Base-by-base conservation (phyloP, 768 basidiomycete genomes). In the Tylopilus cervinicoccineus region DNA sequence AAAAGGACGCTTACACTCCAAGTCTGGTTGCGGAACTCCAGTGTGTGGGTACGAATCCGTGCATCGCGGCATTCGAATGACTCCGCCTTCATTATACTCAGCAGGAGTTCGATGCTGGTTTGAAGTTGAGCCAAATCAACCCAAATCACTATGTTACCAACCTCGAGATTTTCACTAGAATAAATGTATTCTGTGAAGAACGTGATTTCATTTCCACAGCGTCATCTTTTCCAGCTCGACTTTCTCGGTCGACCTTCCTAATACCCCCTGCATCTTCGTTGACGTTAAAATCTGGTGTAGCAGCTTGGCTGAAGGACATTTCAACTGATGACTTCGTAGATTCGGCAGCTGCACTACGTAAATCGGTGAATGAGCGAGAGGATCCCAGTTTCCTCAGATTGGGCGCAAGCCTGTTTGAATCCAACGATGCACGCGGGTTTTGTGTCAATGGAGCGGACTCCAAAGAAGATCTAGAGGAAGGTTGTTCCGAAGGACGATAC, bases 41-140 rank as follows among this genome's bases (percentile, higher is more conserved):
- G 73, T 43, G 83, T 80, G 28, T 89, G 83, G 5, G 90, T 92
- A 51, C 80, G 79, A 63, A 93, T 88, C 27, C 78, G 79, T 10
- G 86, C 87, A 54, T 88, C 85, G 17, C 79, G 81, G 52, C 84
- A 90, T 45, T 88, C 83, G 61, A 96, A 88, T 14, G 92, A 92
- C 45, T 86, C 86, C 52, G 86, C 83, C 61, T 88, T 88, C 65
- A 83, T 79, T 54, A 89, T 84, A 59, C 87, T 92, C 44, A 93
- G 62, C 40, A 90, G 67, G 17, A 92, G 66, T 54, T 86, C 79
- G 38, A 88, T 72, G 59, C 87, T 89, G 44, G 38, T 55, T 34
- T 6, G 17, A 46, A 39, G 33, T 43, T 64, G 34, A 62, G 53
- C 45, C 55, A 36, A 57, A 50, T n/a, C 54, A 52, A 9, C 50